Percentiles rank a stretch among this genome's conserved stretches.
Evolutionary conservation across 306 rosid species (phyloP).

Genomic region (Citrullus colocynthis): DNA sequence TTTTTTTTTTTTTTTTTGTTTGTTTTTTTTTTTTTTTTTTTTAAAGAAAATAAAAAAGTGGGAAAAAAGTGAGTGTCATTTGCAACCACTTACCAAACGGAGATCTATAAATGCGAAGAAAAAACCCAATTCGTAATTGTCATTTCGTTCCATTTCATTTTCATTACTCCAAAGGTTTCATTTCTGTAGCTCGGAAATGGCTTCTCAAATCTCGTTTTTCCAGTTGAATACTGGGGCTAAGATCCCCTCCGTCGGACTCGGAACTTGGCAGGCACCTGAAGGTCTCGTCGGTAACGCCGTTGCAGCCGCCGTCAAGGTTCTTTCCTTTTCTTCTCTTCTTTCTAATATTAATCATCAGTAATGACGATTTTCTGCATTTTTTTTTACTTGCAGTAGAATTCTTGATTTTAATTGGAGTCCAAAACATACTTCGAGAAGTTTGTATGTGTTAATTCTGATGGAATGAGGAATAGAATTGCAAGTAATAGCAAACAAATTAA

Average conservation of each 20-base stretch:
- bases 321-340: neutral
- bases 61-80: neutral
- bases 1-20: too few relatives aligned
- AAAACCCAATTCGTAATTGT: neutral
- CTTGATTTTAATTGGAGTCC: neutral
- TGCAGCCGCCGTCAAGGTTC: conserved; percentile 43
- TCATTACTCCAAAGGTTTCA: neutral
- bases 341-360: neutral
- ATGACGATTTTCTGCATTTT: too few relatives aligned
- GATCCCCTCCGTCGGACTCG: conserved; percentile 64
- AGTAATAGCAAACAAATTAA: too few relatives aligned
- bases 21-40: too few relatives aligned
- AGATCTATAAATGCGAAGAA: neutral
- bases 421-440: too few relatives aligned
- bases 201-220: conserved; percentile 26
- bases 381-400: neutral
- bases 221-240: conserved; percentile 63
- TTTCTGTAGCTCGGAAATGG: conserved; percentile 19
- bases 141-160: neutral
- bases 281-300: conserved; percentile 44
- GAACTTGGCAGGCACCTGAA: conserved; percentile 63
- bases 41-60: too few relatives aligned
- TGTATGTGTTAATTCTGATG: neutral
- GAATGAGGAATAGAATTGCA: neutral
- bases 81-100: neutral